A percentile compares a stretch with the other conserved stretches of the same genome.
Evolutionary conservation across 192 early-diverging fungal species (phyloP).

Genomic region (Thamnidium elegans): DNA sequence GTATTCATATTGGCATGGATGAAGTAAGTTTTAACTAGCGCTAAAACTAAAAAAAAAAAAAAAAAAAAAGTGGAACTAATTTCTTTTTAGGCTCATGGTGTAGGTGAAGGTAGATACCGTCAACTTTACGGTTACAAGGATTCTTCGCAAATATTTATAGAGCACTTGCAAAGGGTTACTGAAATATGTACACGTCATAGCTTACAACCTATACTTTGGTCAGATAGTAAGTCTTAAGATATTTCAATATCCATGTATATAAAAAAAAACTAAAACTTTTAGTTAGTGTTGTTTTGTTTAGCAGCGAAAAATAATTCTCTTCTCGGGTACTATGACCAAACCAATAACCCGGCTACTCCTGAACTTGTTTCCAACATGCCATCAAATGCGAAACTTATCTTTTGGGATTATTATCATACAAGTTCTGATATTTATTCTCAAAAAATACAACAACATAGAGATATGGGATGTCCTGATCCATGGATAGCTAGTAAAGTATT

Average conservation of each 20-base stretch:
- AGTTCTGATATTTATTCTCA: conserved; percentile 62
- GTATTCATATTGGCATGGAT: conserved; percentile 88
- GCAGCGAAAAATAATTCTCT: conserved; percentile 82
- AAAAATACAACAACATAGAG: conserved; percentile 82
- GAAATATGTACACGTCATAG: conserved; percentile 62
- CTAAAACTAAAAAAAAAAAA: too few species aligned
- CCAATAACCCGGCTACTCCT: conserved; percentile 50
- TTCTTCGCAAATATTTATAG: conserved; percentile 67
- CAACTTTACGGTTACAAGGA: conserved; percentile 76
- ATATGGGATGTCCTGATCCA: conserved; percentile 71
- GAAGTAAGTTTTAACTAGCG: conserved; percentile 44
- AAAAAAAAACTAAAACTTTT: not conserved
- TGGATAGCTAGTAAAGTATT: conserved; percentile 73
- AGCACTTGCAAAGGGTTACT: conserved; percentile 71
- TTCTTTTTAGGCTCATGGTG: conserved; percentile 56
- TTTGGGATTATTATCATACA: conserved; percentile 90
- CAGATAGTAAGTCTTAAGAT: conserved; percentile 61
- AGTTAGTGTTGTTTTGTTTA: conserved; percentile 26
- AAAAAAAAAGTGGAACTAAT: not conserved
- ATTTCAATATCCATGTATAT: not conserved
- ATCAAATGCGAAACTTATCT: conserved; percentile 65
- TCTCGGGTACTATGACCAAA: conserved; percentile 77
- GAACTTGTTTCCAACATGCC: conserved; percentile 63
- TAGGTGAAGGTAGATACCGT: conserved; percentile 80
- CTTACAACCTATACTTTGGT: conserved; percentile 82